Conservation (phyloP, 768 basidiomycete genomes). For the Butyriboletus loyo region DNA sequence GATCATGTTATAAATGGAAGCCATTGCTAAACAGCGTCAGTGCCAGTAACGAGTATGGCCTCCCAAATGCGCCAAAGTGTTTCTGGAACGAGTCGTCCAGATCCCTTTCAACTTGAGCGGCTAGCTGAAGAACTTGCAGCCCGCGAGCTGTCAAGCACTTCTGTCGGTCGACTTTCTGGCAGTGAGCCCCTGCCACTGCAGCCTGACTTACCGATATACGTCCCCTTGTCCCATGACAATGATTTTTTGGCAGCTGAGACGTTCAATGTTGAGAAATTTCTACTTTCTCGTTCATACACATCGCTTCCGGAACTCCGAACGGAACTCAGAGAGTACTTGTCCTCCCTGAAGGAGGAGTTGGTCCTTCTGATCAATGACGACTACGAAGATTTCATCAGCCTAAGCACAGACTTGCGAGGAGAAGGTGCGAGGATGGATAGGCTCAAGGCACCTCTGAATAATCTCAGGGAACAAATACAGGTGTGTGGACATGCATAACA, state of each 20-base stretch:
- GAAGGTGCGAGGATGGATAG: slow-evolving; percentile 72
- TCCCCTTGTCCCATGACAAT: slow-evolving; percentile 80
- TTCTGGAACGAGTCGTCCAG: slow-evolving; percentile 26
- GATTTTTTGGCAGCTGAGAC: slow-evolving; percentile 60
- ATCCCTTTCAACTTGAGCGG: slow-evolving; percentile 67
- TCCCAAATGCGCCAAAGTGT: slow-evolving; percentile 14
- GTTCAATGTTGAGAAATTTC: slow-evolving; percentile 85
- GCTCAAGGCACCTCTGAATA: slow-evolving; percentile 64
- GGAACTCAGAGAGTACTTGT: slow-evolving; percentile 85
- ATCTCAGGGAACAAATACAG: slow-evolving; percentile 62
- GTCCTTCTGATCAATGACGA: slow-evolving; percentile 96
- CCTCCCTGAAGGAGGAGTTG: slow-evolving; percentile 84
- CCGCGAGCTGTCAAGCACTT: slow-evolving; percentile 43
- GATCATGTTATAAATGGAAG: slow-evolving; percentile 24
- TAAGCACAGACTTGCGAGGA: slow-evolving; percentile 88
- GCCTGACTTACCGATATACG: slow-evolving; percentile 57
- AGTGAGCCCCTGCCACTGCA: slow-evolving; percentile 9
- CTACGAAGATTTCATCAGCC: slow-evolving; percentile 95
- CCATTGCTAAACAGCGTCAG: slow-evolving; percentile 20
- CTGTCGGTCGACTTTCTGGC: slow-evolving; percentile 2
- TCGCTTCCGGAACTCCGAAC: slow-evolving; percentile 84
- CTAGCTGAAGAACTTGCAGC: slow-evolving; percentile 69
- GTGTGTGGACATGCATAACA: slow-evolving; percentile 37
- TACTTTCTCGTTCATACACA: slow-evolving; percentile 80
- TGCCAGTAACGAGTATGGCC: slow-evolving; percentile 11